Evolutionary conservation across 2,329 filamentous ascomycete genomes (phyloP).

Genomic region (Parastagonospora avenae): DNA sequence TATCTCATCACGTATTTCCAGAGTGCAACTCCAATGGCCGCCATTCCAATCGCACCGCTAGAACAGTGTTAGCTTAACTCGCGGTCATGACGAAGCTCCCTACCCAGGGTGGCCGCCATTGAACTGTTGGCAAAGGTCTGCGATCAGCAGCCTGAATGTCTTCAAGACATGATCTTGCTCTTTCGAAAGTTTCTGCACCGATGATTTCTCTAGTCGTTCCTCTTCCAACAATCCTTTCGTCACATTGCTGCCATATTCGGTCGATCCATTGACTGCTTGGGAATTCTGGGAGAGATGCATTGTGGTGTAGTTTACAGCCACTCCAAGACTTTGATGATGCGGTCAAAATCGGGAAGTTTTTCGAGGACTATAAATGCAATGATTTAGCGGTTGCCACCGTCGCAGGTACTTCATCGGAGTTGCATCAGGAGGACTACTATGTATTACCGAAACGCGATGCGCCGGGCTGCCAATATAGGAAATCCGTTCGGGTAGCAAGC

Average conservation of each 20-base stretch:
- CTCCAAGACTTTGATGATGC: too few species aligned
- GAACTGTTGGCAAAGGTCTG: conserved; percentile 73
- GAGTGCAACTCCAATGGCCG: conserved; percentile 64
- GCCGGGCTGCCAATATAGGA: conserved; percentile 6
- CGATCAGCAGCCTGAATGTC: conserved; percentile 67
- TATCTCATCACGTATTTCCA: conserved; percentile 69
- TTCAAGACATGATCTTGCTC: conserved; percentile 60
- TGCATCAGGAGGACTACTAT: background rate
- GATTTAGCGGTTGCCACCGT: too few species aligned
- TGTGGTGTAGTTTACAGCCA: background rate
- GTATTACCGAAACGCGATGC: background rate
- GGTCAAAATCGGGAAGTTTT: too few species aligned
- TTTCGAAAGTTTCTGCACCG: conserved; percentile 24
- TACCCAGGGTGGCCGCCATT: conserved; percentile 72
- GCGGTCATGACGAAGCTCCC: conserved; percentile 13
- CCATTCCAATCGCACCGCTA: conserved; percentile 65
- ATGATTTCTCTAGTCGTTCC: conserved; percentile 24
- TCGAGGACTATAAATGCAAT: too few species aligned
- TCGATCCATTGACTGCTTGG: conserved; percentile 15
- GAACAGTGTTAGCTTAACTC: conserved; percentile 2
- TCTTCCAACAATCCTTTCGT: conserved; percentile 28
- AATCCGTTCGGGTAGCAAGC: conserved; percentile 4
- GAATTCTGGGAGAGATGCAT: conserved; percentile 26
- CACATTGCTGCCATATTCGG: conserved; percentile 31
- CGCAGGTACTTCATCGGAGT: background rate